A percentile compares a stretch with the other conserved stretches of the same genome.
Evolutionary conservation across 2,329 filamentous ascomycete species (phyloP).

Genomic region (Scortechinia acanthostroma): DNA sequence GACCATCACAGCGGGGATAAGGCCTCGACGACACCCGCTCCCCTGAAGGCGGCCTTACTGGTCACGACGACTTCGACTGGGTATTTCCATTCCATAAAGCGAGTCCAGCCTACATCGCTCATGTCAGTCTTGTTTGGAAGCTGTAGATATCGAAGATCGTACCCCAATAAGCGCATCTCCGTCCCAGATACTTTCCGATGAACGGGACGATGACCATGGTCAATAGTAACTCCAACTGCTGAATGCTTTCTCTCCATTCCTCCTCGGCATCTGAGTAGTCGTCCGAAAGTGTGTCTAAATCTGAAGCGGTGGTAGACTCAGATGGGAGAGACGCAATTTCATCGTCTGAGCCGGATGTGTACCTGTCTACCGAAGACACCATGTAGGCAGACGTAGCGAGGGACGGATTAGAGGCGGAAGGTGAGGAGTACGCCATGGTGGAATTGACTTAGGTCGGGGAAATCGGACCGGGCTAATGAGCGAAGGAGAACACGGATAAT

Average conservation of each 20-base stretch:
- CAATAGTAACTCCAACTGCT: conserved; percentile 1
- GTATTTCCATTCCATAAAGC: background rate
- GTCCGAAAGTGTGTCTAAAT: background rate
- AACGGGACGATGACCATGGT: conserved; percentile 1
- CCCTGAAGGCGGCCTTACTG: background rate
- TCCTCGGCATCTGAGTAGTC: background rate
- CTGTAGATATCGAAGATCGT: background rate
- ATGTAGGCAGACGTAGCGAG: background rate
- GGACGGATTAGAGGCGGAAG: background rate
- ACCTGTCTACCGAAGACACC: background rate
- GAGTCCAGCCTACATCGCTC: background rate
- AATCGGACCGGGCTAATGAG: background rate
- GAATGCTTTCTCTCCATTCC: background rate
- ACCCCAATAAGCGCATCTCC: conserved; percentile 2
- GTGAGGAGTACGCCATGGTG: background rate
- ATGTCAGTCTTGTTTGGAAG: background rate
- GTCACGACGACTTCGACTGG: background rate
- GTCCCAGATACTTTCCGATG: background rate
- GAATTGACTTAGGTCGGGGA: background rate
- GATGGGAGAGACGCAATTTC: conserved; percentile 1
- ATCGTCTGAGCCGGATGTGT: background rate
- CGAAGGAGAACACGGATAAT: background rate
- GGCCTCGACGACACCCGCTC: background rate
- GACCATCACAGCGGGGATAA: background rate
- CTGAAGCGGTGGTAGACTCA: background rate